Conservation (phyloP, 2,329 filamentous ascomycete species). For the Alternaria incomplexa region DNA sequence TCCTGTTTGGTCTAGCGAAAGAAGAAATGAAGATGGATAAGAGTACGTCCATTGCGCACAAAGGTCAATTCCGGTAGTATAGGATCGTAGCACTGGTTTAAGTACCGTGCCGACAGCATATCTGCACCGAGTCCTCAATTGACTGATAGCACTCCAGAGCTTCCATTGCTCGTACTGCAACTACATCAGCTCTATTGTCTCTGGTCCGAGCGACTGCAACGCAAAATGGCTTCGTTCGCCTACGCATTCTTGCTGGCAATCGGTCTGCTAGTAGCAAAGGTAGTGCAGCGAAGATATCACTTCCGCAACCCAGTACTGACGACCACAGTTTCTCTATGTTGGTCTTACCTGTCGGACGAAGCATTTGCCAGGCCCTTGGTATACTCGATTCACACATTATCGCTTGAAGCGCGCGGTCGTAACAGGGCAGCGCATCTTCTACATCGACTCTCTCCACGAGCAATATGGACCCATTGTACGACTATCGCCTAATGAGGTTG, state of each 20-base stretch:
- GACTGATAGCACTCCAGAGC: not conserved
- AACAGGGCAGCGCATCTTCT: constrained; percentile 47
- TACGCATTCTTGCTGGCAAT: not conserved
- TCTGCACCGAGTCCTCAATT: not conserved
- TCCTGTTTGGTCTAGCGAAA: not conserved
- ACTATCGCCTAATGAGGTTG: constrained; percentile 39
- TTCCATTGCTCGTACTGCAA: not conserved
- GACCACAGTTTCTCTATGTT: constrained; percentile 23
- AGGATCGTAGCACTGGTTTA: not conserved
- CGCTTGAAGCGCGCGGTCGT: constrained; percentile 48
- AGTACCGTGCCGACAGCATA: not conserved
- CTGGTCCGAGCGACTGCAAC: not conserved
- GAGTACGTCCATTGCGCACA: not conserved
- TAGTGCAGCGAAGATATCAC: not conserved
- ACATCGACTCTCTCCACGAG: constrained; percentile 48
- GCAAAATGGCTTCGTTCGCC: not conserved
- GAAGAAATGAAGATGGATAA: not conserved
- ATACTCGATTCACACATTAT: constrained; percentile 43
- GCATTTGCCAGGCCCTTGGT: constrained; percentile 39
- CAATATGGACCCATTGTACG: constrained; percentile 42
- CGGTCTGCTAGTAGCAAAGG: constrained; percentile 1
- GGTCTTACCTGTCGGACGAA: constrained; percentile 36
- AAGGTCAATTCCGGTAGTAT: not conserved
- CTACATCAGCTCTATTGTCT: not conserved
- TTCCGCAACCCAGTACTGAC: not conserved